Conservation (phyloP, 805 yeast genomes). For the Yarrowia sp. region DNA sequence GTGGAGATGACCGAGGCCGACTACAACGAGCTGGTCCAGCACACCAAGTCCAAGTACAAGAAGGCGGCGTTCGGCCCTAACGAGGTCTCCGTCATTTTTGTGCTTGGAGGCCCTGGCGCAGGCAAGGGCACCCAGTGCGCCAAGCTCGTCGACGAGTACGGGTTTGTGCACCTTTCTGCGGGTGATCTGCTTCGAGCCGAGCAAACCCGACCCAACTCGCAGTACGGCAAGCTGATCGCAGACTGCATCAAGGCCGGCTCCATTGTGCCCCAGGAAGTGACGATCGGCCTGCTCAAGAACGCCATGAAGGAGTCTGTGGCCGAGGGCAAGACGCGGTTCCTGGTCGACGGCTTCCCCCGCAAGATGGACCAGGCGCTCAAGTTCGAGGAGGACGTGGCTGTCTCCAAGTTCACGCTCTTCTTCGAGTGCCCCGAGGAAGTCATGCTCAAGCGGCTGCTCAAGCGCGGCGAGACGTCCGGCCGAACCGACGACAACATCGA, state of each 20-base stretch:
- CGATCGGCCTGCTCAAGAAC: constrained; percentile 75
- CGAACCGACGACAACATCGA: constrained; percentile 91
- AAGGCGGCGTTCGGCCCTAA: constrained; percentile 54
- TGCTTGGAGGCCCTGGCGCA: constrained; percentile 96
- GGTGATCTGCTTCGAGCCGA: constrained; percentile 94
- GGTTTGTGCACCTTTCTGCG: constrained; percentile 89
- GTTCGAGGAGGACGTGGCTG: constrained; percentile 68
- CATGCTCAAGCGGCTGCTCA: constrained; percentile 79
- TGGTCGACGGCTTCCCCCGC: constrained; percentile 96
- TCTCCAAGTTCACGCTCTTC: constrained; percentile 41
- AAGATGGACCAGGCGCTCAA: constrained; percentile 97
- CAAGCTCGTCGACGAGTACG: constrained; percentile 72
- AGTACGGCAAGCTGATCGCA: constrained; percentile 82
- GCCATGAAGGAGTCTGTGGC: constrained; percentile 58
- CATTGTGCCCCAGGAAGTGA: constrained; percentile 92
- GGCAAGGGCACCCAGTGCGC: constrained; percentile 98
- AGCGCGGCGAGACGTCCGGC: constrained; percentile 94
- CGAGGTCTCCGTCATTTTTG: constrained; percentile 78
- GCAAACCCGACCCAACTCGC: constrained; percentile 75
- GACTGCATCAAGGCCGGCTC: constrained; percentile 80
- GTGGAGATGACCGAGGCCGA: constrained; percentile 37
- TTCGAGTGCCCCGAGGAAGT: constrained; percentile 68
- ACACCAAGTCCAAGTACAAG: constrained; percentile 29
- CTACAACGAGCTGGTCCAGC: constrained; percentile 42
- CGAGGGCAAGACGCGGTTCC: constrained; percentile 60